Conservation (phyloP, 2,329 filamentous ascomycete genomes). For the Talaromyces piceae region DNA sequence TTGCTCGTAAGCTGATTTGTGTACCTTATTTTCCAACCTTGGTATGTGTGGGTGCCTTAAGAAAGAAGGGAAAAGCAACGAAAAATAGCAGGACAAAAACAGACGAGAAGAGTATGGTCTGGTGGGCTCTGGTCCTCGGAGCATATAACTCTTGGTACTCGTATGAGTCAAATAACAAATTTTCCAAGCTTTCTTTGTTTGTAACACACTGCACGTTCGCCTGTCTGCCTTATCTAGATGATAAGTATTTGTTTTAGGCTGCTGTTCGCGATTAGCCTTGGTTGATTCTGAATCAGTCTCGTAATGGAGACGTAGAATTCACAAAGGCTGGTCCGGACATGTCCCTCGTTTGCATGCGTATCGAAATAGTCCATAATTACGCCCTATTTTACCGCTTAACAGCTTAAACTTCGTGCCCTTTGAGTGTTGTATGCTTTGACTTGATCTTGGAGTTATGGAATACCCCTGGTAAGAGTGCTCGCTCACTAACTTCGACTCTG, state of each 20-base stretch:
- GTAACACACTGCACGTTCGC: neutral
- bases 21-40: neutral
- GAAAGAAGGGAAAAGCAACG: too few relatives aligned
- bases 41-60: slow-evolving; percentile 2
- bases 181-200: neutral
- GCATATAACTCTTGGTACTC: neutral
- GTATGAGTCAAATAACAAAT: too few relatives aligned
- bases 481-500: neutral
- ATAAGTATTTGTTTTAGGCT: neutral
- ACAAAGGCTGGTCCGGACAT: neutral
- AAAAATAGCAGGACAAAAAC: too few relatives aligned
- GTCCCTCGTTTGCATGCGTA: neutral
- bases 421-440: neutral
- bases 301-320: neutral
- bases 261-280: neutral
- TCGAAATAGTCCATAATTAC: too few relatives aligned
- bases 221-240: too few relatives aligned
- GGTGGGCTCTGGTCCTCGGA: neutral
- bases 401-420: neutral
- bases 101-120: neutral
- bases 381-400: too few relatives aligned
- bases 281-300: neutral
- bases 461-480: neutral
- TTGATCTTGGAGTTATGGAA: neutral
- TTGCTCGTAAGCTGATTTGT: neutral